phyloP scores from a whole-genome alignment of 2,329 filamentous ascomycete species.

The Colletotrichum musae region DNA sequence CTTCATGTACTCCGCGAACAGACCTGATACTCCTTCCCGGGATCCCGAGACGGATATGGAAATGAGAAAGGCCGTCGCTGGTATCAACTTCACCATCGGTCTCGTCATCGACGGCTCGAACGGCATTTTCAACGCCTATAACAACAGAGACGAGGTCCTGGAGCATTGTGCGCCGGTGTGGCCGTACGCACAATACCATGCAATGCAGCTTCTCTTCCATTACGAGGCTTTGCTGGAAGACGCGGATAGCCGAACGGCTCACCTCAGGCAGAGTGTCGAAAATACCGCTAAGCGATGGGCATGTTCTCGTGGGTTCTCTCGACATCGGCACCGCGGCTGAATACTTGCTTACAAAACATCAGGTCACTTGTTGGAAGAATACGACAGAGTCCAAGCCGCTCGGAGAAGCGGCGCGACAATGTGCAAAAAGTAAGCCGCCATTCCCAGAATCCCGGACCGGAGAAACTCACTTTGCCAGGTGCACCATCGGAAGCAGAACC shows the following conservation, averaged over 20 bases:
- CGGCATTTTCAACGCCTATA: conserved; percentile 52
- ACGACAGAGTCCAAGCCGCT: conserved; percentile 32
- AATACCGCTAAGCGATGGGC: conserved; percentile 54
- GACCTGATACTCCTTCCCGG: conserved; percentile 42
- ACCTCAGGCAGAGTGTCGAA: conserved; percentile 52
- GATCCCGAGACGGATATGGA: conserved; percentile 46
- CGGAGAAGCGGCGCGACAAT: conserved; percentile 24
- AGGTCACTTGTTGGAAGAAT: conserved; percentile 32
- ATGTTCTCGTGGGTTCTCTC: conserved; percentile 48
- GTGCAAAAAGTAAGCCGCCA: conserved; percentile 26
- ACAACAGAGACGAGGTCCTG: conserved; percentile 49
- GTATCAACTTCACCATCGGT: conserved; percentile 54
- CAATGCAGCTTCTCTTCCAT: conserved; percentile 51
- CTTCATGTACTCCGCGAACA: conserved; percentile 47
- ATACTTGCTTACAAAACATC: neutral
- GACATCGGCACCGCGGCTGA: neutral
- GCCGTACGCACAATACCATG: conserved; percentile 53
- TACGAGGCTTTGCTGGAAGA: conserved; percentile 52
- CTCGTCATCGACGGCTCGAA: conserved; percentile 54
- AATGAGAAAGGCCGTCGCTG: conserved; percentile 52
- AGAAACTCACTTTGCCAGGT: conserved; percentile 25
- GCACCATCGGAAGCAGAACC: conserved; percentile 30
- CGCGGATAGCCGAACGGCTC: conserved; percentile 50
- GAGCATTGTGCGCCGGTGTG: conserved; percentile 52
- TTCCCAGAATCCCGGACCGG: neutral